Evolutionary conservation across 805 yeast genomes (phyloP).

Genomic region (Myxozyma kluyveri): DNA sequence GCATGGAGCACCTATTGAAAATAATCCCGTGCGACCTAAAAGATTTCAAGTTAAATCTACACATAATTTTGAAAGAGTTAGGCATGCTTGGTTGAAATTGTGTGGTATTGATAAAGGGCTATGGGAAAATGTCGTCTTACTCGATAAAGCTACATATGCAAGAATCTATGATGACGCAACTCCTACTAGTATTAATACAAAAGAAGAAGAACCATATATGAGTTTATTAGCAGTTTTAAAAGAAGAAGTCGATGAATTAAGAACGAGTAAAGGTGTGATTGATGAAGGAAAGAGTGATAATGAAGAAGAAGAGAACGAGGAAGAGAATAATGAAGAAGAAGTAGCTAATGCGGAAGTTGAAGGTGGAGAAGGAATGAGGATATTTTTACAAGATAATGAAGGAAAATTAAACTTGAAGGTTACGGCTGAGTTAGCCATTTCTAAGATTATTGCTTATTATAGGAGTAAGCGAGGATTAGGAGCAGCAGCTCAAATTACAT

Average conservation of each 20-base stretch:
- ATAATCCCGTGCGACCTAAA: background rate
- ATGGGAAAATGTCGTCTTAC: background rate
- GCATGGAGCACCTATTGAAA: background rate
- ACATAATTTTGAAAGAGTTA: conserved; percentile 5
- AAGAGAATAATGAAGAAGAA: background rate
- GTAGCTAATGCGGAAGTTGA: background rate
- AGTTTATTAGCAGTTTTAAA: conserved; percentile 8
- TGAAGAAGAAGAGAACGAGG: conserved; percentile 1
- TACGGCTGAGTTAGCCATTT: conserved; percentile 8
- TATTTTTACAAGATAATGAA: conserved; percentile 20
- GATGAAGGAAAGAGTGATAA: conserved; percentile 3
- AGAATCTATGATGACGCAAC: conserved; percentile 20
- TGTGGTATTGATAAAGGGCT: background rate
- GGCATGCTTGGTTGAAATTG: conserved; percentile 15
- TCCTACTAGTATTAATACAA: conserved; percentile 20
- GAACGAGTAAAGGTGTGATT: background rate
- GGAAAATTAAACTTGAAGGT: conserved; percentile 18
- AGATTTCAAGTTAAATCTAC: conserved; percentile 11
- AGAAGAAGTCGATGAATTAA: conserved; percentile 13
- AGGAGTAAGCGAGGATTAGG: conserved; percentile 2
- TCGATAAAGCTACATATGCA: conserved; percentile 7
- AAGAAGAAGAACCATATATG: conserved; percentile 14
- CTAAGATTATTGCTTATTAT: conserved; percentile 12
- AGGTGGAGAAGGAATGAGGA: conserved; percentile 1
- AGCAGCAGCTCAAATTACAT: conserved; percentile 1